These are phyloP conservation scores for Polytrichum commune DNA, from an alignment of 225 moss, liverwort and hornwort genomes.

Conservation along the genomic window DNA sequence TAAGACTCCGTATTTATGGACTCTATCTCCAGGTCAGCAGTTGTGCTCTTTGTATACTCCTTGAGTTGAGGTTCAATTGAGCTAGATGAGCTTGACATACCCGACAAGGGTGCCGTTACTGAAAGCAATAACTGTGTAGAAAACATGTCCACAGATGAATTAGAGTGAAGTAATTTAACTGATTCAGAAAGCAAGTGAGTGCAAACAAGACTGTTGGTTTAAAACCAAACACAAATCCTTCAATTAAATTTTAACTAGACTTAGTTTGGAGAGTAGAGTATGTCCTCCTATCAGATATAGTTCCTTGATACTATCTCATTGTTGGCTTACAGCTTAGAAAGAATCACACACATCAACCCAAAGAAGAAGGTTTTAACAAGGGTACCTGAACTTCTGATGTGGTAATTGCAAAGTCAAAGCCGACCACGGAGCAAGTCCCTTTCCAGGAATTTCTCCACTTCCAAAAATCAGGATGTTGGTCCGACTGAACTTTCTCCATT, in stretches of 20 bases:
- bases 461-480: constrained; percentile 69
- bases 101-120: constrained; percentile 49
- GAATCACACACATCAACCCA: no score
- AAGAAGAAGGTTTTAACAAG: not conserved
- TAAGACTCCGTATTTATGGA: constrained; percentile 28
- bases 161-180: not conserved
- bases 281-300: no score
- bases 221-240: no score
- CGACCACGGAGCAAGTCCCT: constrained; percentile 69
- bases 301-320: no score
- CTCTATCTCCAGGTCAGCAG: constrained; percentile 34
- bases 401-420: constrained; percentile 85
- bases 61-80: constrained; percentile 25
- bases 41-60: constrained; percentile 28
- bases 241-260: no score
- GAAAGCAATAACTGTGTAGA: constrained; percentile 38
- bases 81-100: constrained; percentile 46
- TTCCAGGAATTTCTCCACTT: constrained; percentile 98
- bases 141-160: not conserved
- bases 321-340: no score
- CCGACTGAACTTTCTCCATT: constrained; percentile 61
- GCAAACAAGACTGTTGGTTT: no score
- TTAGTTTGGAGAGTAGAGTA: no score
- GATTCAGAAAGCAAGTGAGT: no score
- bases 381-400: constrained; percentile 90